phyloP scores from a whole-genome alignment of 441 rosid species.

The Syzygium malaccense region DNA sequence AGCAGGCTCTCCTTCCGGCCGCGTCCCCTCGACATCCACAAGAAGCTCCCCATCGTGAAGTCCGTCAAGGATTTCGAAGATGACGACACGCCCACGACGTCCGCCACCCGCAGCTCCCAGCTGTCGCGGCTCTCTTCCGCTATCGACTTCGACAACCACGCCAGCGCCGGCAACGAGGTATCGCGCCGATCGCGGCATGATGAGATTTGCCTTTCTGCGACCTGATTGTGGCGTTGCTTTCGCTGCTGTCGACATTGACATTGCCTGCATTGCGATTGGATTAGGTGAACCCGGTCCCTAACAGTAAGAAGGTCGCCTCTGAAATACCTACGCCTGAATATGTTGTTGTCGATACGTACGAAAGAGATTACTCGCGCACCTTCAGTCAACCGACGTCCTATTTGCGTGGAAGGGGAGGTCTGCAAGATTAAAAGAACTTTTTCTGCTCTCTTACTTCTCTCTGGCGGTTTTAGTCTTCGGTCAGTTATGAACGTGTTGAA shows the following conservation, averaged over 20 bases:
- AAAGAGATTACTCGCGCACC: constrained; percentile 76
- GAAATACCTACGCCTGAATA: constrained; percentile 96
- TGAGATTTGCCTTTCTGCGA: background rate
- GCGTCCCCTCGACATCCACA: constrained; percentile 84
- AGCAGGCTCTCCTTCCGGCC: constrained; percentile 84
- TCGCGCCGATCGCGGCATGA: background rate
- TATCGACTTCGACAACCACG: constrained; percentile 20
- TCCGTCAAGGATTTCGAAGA: constrained; percentile 90
- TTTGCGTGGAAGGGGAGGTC: constrained; percentile 96
- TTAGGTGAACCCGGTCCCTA: constrained; percentile 54
- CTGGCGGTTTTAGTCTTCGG: background rate
- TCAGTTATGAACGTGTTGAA: background rate
- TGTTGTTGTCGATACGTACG: constrained; percentile 86
- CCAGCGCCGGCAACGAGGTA: constrained; percentile 54
- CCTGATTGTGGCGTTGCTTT: background rate
- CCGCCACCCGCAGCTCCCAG: constrained; percentile 65
- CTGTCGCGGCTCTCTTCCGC: constrained; percentile 38
- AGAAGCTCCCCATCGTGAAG: constrained; percentile 87
- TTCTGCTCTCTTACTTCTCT: background rate
- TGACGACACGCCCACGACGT: constrained; percentile 64
- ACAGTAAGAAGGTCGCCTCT: constrained; percentile 55
- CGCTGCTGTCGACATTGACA: background rate
- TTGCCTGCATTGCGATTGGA: background rate
- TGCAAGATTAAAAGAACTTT: constrained; percentile 2
- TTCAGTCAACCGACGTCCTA: constrained; percentile 83